Evolutionary conservation across 2,329 filamentous ascomycete genomes (phyloP).

Genomic region (Zymoseptoria crescenta): DNA sequence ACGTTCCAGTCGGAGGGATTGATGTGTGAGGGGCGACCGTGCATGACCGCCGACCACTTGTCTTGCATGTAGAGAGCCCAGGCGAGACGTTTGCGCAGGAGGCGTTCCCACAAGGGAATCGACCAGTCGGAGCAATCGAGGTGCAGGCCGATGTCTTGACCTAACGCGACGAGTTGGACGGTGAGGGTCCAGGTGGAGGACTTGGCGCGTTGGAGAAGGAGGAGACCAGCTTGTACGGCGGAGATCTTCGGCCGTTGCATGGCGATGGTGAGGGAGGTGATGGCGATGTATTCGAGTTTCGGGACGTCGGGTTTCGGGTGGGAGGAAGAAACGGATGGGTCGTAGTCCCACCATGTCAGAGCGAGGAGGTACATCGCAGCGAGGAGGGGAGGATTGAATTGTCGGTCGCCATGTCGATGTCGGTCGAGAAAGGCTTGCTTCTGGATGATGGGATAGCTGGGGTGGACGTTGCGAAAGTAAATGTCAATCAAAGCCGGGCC

Average conservation of each 20-base stretch:
- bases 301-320: constrained; percentile 63
- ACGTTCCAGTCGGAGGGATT: constrained; percentile 70
- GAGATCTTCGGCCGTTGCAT: constrained; percentile 77
- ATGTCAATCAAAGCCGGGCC: constrained; percentile 70
- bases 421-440: constrained; percentile 73
- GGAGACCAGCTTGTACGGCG: constrained; percentile 67
- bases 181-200: constrained; percentile 78
- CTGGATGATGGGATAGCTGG: constrained; percentile 73
- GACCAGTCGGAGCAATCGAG: constrained; percentile 82
- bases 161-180: constrained; percentile 77
- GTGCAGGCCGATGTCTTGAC: constrained; percentile 80
- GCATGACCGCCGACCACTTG: constrained; percentile 80
- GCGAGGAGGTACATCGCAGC: constrained; percentile 79
- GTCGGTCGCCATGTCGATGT: constrained; percentile 62
- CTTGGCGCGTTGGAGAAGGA: constrained; percentile 67
- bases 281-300: constrained; percentile 65
- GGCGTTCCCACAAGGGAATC: constrained; percentile 80
- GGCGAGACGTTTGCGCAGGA: constrained; percentile 72
- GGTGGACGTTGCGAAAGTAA: constrained; percentile 75
- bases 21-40: constrained; percentile 76
- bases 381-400: constrained; percentile 68
- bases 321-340: constrained; percentile 55
- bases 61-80: constrained; percentile 95
- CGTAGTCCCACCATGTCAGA: constrained; percentile 80
- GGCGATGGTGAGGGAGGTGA: constrained; percentile 64